Evolutionary conservation across 2,329 filamentous ascomycete species (phyloP), one percentile per base, ranked within the genome.

Genomic region (Arthrinium phaeospermum): DNA sequence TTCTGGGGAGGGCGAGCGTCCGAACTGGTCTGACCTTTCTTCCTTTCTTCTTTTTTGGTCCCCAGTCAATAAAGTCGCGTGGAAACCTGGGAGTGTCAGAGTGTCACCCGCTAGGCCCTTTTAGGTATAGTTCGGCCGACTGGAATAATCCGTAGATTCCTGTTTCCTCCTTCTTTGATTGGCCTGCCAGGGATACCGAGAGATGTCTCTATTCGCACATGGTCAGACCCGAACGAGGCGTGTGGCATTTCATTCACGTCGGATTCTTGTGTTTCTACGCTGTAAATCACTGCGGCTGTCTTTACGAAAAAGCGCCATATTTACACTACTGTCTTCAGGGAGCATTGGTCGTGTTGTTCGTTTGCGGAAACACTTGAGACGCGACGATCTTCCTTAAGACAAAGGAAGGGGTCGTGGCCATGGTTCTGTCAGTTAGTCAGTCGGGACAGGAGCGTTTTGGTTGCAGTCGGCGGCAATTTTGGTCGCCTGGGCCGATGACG

Each of bases 11-110:
- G 34, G 57, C 57, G 57, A 64, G 57, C 57, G 57, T 64, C 57
- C 57, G 34, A 64, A 64, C 57, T 64, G 57, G 57, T 64, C 57
- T 64, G 57, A 64, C 57, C 57, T 41, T 61, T 61, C 30, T 64
- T 64, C 22, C 57, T 41, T 64, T 41, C 57, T 64, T 64, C 34
- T 64, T 64, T 64, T 64, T 64, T 37, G 27, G 53, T 34, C 30
- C 53, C 57, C 57, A 64, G 57, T 64, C 57, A 64, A 64, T 64
- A 64, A 64, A 64, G 57, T 64, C 57, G 57, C 57, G 57, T 64
- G 57, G 57, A 64, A 64, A 64, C 57, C 53, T 64, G 57, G 30
- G 57, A 64, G 57, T 64, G 57, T 64, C 57, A 64, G 57, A 64
- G 57, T 64, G 34, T 64, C 57, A 64, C 57, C 19, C 34, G 22